Conservation (phyloP, 257 asterid species). For the Solanum pimpinellifolium region DNA sequence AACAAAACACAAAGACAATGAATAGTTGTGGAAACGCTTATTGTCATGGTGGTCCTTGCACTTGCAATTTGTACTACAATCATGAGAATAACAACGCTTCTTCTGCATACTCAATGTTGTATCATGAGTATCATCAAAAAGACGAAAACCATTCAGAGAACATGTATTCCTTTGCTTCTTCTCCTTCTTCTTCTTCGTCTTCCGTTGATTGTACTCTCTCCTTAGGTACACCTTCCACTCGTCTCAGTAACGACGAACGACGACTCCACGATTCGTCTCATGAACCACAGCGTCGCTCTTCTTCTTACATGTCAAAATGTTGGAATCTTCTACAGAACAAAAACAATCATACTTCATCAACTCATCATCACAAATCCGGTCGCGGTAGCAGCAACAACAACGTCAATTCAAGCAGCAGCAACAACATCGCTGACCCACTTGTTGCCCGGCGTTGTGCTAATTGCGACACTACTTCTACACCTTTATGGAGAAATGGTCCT, state of each 20-base stretch:
- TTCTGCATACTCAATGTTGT: conserved; percentile 48
- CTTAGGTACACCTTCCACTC: conserved; percentile 82
- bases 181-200: conserved; percentile 23
- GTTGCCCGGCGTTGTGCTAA: conserved; percentile 88
- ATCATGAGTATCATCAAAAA: conserved; percentile 4
- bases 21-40: conserved; percentile 22
- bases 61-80: conserved; percentile 31
- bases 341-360: background rate
- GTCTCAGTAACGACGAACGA: conserved; percentile 15
- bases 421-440: conserved; percentile 29
- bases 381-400: conserved; percentile 17
- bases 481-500: conserved; percentile 95
- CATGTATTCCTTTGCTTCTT: conserved; percentile 4
- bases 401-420: background rate
- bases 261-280: background rate
- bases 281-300: conserved; percentile 30
- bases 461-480: conserved; percentile 94
- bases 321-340: background rate
- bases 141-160: conserved; percentile 18
- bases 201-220: conserved; percentile 84
- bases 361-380: conserved; percentile 18
- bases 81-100: conserved; percentile 26
- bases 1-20: conserved; percentile 17
- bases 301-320: conserved; percentile 11
- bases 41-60: conserved; percentile 16